Conservation (phyloP, 768 basidiomycete genomes). For the Suillus hirtellus region DNA sequence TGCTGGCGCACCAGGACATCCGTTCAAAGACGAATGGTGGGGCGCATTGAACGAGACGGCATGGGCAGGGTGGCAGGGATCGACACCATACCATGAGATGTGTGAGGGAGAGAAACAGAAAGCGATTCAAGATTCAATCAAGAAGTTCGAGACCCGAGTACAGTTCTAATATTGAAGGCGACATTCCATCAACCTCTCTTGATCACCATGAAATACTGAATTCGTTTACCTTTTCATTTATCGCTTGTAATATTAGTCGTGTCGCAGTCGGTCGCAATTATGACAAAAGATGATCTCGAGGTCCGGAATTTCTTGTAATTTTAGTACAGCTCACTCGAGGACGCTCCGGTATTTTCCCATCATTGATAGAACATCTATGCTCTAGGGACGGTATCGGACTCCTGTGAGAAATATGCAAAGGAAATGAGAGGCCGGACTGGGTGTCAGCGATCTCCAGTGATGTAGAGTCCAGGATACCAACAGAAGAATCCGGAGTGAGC, state of each 20-base stretch:
- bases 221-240: background rate
- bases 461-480: background rate
- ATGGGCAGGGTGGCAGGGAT: conserved; percentile 40
- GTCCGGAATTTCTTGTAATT: background rate
- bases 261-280: too few species aligned
- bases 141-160: conserved; percentile 1
- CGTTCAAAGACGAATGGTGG: conserved; percentile 52
- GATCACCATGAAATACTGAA: background rate
- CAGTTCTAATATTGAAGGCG: background rate
- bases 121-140: conserved; percentile 9
- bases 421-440: background rate
- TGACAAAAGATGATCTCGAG: background rate
- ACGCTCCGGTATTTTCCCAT: background rate
- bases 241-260: background rate
- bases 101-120: conserved; percentile 20
- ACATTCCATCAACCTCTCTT: background rate
- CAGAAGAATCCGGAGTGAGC: background rate
- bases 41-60: conserved; percentile 38
- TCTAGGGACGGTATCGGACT: background rate
- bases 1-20: conserved; percentile 51
- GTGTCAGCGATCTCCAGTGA: background rate
- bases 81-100: conserved; percentile 23
- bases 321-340: background rate
- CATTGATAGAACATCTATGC: background rate
- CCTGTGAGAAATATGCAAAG: background rate